These are phyloP conservation scores for Heliosperma pusillum DNA, from an alignment of 148 eudicot species.

Conservation along the genomic window DNA sequence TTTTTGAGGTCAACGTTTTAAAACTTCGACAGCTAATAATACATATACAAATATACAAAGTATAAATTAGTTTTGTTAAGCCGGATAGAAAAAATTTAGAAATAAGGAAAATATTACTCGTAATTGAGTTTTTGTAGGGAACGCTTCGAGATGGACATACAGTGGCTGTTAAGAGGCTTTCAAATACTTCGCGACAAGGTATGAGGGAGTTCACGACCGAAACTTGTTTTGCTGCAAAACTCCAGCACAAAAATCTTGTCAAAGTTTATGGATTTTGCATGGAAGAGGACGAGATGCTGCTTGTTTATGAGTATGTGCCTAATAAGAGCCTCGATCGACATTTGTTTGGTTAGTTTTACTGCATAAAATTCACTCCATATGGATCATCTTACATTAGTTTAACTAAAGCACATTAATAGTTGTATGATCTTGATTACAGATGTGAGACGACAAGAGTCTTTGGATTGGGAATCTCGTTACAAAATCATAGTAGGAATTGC, in stretches of 20 bases:
- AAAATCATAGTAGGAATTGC: constrained; percentile 28
- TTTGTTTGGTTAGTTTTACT: constrained; percentile 18
- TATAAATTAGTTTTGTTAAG: too few relatives aligned
- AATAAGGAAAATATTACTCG: too few relatives aligned
- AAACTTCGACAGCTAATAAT: too few relatives aligned
- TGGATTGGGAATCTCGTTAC: constrained; percentile 26
- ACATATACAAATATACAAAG: too few relatives aligned
- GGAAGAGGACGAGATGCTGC: constrained; percentile 18
- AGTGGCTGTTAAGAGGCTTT: constrained; percentile 28
- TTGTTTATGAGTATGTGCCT: constrained; percentile 22
- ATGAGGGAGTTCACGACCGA: constrained; percentile 20
- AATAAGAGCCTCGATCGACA: constrained; percentile 25
- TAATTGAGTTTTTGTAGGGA: constrained; percentile 12
- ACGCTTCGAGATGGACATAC: constrained; percentile 16
- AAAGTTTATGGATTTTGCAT: constrained; percentile 24
- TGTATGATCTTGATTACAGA: background rate
- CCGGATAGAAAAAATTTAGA: too few relatives aligned
- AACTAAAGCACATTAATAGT: background rate
- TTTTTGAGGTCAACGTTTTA: too few relatives aligned
- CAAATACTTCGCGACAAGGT: constrained; percentile 9
- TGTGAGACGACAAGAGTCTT: background rate
- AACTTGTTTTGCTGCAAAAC: constrained; percentile 23
- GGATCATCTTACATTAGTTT: background rate
- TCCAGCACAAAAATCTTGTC: constrained; percentile 29
- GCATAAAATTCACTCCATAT: background rate